Evolutionary conservation across 768 basidiomycete genomes (phyloP).

Genomic region (Leucosporidium scottii): DNA sequence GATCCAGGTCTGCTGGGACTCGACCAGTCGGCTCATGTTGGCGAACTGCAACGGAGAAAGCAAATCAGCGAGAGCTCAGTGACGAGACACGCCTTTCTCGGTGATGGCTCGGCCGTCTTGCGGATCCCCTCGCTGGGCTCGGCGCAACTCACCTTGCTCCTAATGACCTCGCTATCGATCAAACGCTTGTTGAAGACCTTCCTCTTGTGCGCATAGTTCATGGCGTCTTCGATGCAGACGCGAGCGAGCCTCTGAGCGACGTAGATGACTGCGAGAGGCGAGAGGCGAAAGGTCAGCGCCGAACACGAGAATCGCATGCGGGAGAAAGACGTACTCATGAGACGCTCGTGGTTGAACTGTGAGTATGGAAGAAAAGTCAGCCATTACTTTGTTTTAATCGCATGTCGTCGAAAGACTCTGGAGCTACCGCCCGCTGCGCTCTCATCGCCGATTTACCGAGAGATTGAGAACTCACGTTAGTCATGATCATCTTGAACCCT

Average conservation of each 20-base stretch:
- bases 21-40: constrained; percentile 33
- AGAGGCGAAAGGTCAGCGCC: too few species aligned
- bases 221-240: constrained; percentile 31
- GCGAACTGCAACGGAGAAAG: constrained; percentile 17
- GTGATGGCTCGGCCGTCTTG: background rate
- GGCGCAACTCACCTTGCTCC: constrained; percentile 23
- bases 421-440: too few species aligned
- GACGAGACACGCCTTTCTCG: too few species aligned
- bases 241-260: constrained; percentile 30
- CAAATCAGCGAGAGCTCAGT: background rate
- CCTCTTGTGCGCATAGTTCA: constrained; percentile 31
- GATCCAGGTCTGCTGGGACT: constrained; percentile 36
- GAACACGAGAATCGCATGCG: background rate
- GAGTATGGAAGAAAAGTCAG: too few species aligned
- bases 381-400: too few species aligned
- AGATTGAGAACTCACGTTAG: constrained; percentile 30
- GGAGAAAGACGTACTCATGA: constrained; percentile 2
- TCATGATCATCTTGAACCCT: constrained; percentile 38
- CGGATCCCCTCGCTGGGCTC: background rate
- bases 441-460: too few species aligned
- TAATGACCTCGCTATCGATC: constrained; percentile 33
- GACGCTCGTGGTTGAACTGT: constrained; percentile 18
- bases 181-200: constrained; percentile 33
- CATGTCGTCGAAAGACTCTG: too few species aligned
- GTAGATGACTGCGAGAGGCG: background rate